Evolutionary conservation across 2,329 filamentous ascomycete genomes (phyloP).

Genomic region (Sporothrix brasiliensis): DNA sequence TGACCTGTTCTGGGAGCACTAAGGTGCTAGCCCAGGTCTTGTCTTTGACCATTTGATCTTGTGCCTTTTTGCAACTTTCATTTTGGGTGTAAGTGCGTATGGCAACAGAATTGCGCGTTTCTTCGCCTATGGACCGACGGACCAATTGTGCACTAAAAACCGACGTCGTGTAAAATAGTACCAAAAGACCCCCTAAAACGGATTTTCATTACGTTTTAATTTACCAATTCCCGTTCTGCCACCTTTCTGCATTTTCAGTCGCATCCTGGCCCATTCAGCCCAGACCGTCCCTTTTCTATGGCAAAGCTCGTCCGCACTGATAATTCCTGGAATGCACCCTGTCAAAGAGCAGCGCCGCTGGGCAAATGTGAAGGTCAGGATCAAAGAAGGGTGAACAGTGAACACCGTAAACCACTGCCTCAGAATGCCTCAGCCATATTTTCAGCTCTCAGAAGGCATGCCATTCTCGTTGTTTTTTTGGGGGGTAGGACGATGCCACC

Average conservation of each 20-base stretch:
- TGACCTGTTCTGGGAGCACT: conserved; percentile 7
- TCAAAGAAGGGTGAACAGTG: background rate
- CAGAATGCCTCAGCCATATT: background rate
- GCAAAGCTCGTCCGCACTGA: too few species aligned
- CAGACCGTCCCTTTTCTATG: too few species aligned
- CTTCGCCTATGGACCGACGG: background rate
- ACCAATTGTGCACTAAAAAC: conserved; percentile 21
- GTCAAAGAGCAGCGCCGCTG: conserved; percentile 6
- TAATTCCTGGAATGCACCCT: too few species aligned
- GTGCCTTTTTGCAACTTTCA: background rate
- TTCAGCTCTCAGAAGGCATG: background rate
- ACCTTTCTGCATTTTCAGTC: too few species aligned
- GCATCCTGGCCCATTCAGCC: too few species aligned
- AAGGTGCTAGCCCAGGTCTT: background rate
- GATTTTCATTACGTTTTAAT: conserved; percentile 39
- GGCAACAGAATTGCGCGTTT: background rate
- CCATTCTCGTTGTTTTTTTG: background rate
- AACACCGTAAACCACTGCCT: background rate
- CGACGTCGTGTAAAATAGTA: conserved; percentile 8
- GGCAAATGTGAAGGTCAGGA: conserved; percentile 7
- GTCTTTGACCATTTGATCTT: background rate
- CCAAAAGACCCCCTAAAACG: conserved; percentile 3
- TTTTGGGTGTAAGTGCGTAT: conserved; percentile 1
- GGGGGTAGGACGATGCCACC: background rate
- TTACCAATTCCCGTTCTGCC: conserved; percentile 33